Base-by-base conservation (phyloP, 139 green algal genomes). In the Penium margaritaceum region DNA sequence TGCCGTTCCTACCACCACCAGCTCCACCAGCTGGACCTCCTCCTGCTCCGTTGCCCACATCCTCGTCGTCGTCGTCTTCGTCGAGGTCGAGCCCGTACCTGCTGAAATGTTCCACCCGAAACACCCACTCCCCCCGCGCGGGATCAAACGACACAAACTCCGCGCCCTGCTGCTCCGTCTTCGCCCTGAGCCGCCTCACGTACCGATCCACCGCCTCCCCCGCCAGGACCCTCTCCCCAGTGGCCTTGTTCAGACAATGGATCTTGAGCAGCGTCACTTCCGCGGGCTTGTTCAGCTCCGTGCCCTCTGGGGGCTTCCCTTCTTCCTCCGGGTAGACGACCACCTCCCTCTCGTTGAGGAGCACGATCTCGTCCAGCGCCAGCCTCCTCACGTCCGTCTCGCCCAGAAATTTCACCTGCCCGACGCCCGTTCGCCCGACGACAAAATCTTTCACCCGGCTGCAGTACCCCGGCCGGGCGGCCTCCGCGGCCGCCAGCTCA, bases 101-200 rank as follows among this genome's bases (percentile, higher is more conserved):
- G 78, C 85, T 92, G 74, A 96, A 96, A 81, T 96, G 91, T 62
- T 96, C 88, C n/a, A 96, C 91, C 67, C 88, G 74, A 74, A 96
- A 96, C 33, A 73, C 78, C 91, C 91, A 96, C 3, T 87, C 85
- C 36, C 89, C 91, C 14, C 65, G 83, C 5, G 86, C 72, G 0
- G 82, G 33, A 53, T 92, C 80, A 65, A 95, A 96, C 1, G 54
- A 80, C 21, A 96, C 61, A 68, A 96, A 95, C n/a, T 81, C 75
- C 5, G 88, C 89, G 3, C 81, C 87, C 37, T 92, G 89, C 55
- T 84, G 74, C 4, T 82, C 67, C 80, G 70, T 79, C 82, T 75
- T 88, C 77, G 35, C 53, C 33, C 27, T 76, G 43, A 93, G 72
- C 51, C 79, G 63, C 74, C 86, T 89, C 63, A 27, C 30, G 54